These are phyloP conservation scores for Alternaria hordeiaustralica DNA, from an alignment of 2,329 filamentous ascomycete species.

Conservation along the genomic window DNA sequence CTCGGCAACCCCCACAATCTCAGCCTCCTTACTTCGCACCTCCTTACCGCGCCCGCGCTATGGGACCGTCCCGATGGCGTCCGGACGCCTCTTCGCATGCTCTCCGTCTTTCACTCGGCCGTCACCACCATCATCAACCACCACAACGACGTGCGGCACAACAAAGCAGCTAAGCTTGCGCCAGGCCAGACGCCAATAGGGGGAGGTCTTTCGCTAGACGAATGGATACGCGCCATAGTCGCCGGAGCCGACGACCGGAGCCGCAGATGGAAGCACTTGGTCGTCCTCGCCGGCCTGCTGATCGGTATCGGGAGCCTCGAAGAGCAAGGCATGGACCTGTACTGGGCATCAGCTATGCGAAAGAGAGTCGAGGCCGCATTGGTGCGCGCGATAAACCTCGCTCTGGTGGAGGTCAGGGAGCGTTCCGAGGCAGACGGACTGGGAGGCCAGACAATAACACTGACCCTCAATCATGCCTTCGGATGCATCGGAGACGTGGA, in stretches of 20 bases:
- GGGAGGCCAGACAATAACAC: conserved; percentile 60
- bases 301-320: conserved; percentile 68
- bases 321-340: conserved; percentile 60
- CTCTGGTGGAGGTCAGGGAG: conserved; percentile 64
- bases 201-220: conserved; percentile 60
- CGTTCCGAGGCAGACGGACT: conserved; percentile 60
- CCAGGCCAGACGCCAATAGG: conserved; percentile 42
- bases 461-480: conserved; percentile 80
- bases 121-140: conserved; percentile 62
- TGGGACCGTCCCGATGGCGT: conserved; percentile 70
- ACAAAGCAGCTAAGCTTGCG: conserved; percentile 33
- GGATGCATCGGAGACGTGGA: conserved; percentile 70
- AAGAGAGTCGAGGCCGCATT: conserved; percentile 75
- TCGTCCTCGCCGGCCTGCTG: conserved; percentile 80
- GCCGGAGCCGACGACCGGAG: conserved; percentile 67
- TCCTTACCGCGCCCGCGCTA: conserved; percentile 73
- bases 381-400: conserved; percentile 77
- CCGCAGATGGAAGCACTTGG: conserved; percentile 79
- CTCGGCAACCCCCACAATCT: conserved; percentile 79
- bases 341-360: conserved; percentile 67
- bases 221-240: conserved; percentile 66
- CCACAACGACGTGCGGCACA: conserved; percentile 45
- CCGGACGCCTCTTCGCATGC: conserved; percentile 67
- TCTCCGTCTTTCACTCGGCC: conserved; percentile 76
- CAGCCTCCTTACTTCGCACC: conserved; percentile 73